Conservation (phyloP, 805 yeast species). For the Saccharomyces cerevisiae region DNA sequence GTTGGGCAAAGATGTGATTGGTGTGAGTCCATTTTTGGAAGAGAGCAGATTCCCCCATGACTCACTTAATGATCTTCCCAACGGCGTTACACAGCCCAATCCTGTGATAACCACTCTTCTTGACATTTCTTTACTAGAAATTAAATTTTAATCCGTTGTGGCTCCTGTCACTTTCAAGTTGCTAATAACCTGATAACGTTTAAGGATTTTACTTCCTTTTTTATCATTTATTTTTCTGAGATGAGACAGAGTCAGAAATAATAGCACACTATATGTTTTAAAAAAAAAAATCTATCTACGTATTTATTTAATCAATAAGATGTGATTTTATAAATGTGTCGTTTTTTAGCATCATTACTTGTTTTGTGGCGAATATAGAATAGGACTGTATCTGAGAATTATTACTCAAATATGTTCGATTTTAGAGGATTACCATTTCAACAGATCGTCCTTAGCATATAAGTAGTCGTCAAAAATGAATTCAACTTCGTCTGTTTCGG, state of each 20-base stretch:
- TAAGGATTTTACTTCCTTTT: neutral
- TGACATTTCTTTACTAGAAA: constrained; percentile 1
- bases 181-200: neutral
- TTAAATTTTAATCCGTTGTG: neutral
- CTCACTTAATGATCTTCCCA: constrained; percentile 58
- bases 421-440: constrained; percentile 23
- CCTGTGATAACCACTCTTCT: constrained; percentile 88
- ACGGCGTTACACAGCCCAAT: constrained; percentile 75
- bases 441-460: constrained; percentile 32
- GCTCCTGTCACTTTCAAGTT: too few species aligned
- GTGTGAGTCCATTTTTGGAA: constrained; percentile 49
- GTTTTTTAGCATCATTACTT: neutral
- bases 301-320: neutral
- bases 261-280: neutral
- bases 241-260: neutral
- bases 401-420: neutral
- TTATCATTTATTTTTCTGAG: neutral
- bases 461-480: constrained; percentile 33
- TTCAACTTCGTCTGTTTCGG: constrained; percentile 34
- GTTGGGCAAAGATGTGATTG: constrained; percentile 36
- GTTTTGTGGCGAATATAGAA: neutral
- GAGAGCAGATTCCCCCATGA: constrained; percentile 49
- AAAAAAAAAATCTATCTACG: neutral
- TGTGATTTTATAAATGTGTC: neutral
- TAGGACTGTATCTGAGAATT: neutral